These are phyloP conservation scores for Filobasidium uniguttulatum DNA, from an alignment of 1,284 basidiomycete genomes.

Conservation along the genomic window DNA sequence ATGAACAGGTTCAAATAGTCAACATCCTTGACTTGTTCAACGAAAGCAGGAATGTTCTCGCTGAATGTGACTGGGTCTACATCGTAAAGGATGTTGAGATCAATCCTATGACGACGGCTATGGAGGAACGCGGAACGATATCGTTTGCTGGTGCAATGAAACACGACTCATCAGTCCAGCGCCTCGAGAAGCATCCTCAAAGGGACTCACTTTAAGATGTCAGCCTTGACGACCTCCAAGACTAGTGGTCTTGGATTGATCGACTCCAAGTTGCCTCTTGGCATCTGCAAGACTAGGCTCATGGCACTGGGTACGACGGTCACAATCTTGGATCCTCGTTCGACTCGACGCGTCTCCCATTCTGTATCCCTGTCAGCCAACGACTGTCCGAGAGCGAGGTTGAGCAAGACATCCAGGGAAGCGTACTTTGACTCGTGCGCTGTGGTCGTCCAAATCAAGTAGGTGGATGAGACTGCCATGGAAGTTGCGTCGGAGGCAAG, in stretches of 20 bases:
- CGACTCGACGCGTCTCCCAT: slow-evolving; percentile 65
- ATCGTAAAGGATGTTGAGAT: slow-evolving; percentile 75
- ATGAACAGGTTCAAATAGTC: slow-evolving; percentile 91
- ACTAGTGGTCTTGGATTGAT: slow-evolving; percentile 86
- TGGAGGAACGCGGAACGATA: slow-evolving; percentile 79
- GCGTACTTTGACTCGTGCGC: slow-evolving; percentile 70
- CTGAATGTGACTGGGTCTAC: slow-evolving; percentile 60
- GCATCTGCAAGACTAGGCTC: slow-evolving; percentile 92
- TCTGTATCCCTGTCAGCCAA: slow-evolving; percentile 27
- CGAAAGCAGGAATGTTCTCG: slow-evolving; percentile 49
- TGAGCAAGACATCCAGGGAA: slow-evolving; percentile 40
- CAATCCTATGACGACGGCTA: slow-evolving; percentile 85
- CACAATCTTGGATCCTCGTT: slow-evolving; percentile 75
- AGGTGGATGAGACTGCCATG: slow-evolving; percentile 62
- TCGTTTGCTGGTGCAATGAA: slow-evolving; percentile 24
- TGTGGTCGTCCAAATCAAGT: slow-evolving; percentile 75
- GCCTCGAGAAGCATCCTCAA: neutral
- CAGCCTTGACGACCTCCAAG: slow-evolving; percentile 60
- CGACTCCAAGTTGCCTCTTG: slow-evolving; percentile 90
- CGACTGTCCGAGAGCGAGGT: slow-evolving; percentile 22
- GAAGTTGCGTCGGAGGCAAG: slow-evolving; percentile 58
- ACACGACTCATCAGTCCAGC: neutral
- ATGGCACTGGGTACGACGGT: slow-evolving; percentile 71
- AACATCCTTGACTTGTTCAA: slow-evolving; percentile 73
- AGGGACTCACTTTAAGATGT: slow-evolving; percentile 53